These are phyloP conservation scores for Monosporozyma yasuniensis DNA, from an alignment of 805 yeast genomes.

Conservation along the genomic window DNA sequence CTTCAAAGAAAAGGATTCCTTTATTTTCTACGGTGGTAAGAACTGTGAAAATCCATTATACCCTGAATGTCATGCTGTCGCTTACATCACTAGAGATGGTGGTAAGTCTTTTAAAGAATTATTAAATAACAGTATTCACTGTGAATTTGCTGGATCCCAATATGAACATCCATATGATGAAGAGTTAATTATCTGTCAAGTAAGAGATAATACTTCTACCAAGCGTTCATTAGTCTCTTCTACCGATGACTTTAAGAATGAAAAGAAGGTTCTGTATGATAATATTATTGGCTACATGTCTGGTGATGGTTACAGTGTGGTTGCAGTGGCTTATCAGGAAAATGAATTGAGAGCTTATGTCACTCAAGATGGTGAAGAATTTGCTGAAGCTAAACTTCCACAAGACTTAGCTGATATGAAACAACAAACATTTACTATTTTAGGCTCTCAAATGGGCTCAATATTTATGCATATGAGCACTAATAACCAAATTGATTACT, in stretches of 20 bases:
- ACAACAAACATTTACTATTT: constrained; percentile 68
- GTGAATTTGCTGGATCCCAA: constrained; percentile 58
- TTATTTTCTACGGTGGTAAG: constrained; percentile 61
- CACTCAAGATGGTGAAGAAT: constrained; percentile 66
- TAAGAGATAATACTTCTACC: constrained; percentile 30
- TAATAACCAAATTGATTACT: constrained; percentile 37
- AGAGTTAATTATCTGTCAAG: constrained; percentile 59
- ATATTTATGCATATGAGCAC: constrained; percentile 81
- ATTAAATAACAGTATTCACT: constrained; percentile 43
- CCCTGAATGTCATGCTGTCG: constrained; percentile 46
- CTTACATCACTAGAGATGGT: constrained; percentile 56
- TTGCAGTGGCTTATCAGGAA: constrained; percentile 50
- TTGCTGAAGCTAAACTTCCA: constrained; percentile 78
- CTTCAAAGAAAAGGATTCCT: constrained; percentile 42
- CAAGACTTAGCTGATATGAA: constrained; percentile 45
- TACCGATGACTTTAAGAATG: constrained; percentile 41
- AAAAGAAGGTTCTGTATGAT: constrained; percentile 38
- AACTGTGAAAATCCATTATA: constrained; percentile 42
- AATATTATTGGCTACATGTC: constrained; percentile 65
- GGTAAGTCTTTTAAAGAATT: constrained; percentile 57
- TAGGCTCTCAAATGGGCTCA: constrained; percentile 63
- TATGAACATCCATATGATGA: constrained; percentile 38
- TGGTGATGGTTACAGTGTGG: constrained; percentile 62
- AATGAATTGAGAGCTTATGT: constrained; percentile 57
- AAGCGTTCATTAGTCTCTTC: constrained; percentile 37